Base-by-base conservation (phyloP, 2,329 filamentous ascomycete species). In the Cladophialophora immunda region DNA sequence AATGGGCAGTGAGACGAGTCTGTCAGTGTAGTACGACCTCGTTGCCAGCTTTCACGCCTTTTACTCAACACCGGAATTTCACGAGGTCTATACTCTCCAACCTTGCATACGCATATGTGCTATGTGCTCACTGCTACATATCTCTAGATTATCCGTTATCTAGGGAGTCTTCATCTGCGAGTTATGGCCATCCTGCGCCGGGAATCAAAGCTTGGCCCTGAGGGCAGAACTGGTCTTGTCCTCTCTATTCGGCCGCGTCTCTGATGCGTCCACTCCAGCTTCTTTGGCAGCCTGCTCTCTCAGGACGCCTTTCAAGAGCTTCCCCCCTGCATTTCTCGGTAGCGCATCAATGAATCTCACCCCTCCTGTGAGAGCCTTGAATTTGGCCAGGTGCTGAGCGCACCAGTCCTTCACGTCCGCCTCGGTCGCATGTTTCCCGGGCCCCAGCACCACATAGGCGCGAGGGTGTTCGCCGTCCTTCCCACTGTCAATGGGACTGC, bases 261-360 rank as follows among this genome's bases (percentile, higher is more conserved):
- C 9, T 50, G 19, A 25, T 27, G 7, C 41, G 9, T 6, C n/a
- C 3, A 22, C 22, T 47, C 45, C 19, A 50, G 22, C 22, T 71
- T 11, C 75, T 71, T 2, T 75, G 73, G 1, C 78, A 73, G 77
- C 58, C 13, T 68, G 69, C 17, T 64, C 62, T 62, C 65, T 29
- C 27, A 71, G 41, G 9, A 71, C 32, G 13, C 66, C 55, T 13
- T 79, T 76, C 67, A 81, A 77, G 58, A 84, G 82, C 74, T 85
- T 85, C 8, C 83, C 83, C 66, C 81, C 82, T 0, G 82, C 76
- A 4, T 81, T 82, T 55, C 81, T 80, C 1, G 83, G 83, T 29
- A 85, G 81, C 25, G 79, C 76, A 52, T 83, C 79, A 5, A 84
- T 79, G 58, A 85, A 84, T 27, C 80, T 72, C 5, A 85, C 78